phyloP scores from a whole-genome alignment of 768 basidiomycete genomes.

The Kwoniella sp. region DNA sequence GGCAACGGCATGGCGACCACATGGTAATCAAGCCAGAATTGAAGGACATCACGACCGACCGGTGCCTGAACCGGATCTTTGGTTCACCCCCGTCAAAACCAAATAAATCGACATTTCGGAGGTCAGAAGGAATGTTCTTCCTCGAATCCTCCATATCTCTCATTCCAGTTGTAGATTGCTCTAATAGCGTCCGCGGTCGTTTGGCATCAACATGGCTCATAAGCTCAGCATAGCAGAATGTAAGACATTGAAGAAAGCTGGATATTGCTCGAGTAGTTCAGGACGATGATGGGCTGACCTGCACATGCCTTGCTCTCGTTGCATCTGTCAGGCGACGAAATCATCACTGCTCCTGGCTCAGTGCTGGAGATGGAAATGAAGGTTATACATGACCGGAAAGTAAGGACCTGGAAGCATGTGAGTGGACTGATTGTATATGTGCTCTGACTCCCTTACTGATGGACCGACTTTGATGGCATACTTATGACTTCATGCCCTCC shows the following conservation, averaged over 20 bases:
- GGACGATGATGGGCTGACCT: no score
- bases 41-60: no score
- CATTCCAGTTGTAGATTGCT: no score
- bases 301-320: neutral
- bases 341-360: conserved; percentile 45
- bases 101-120: neutral
- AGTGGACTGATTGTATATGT: conserved; percentile 11
- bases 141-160: no score
- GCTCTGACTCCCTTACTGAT: neutral
- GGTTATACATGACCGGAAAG: conserved; percentile 29
- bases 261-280: no score
- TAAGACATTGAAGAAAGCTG: no score
- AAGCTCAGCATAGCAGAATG: conserved; percentile 24
- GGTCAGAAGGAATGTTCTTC: neutral
- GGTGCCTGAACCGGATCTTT: neutral
- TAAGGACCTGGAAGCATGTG: conserved; percentile 49
- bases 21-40: neutral
- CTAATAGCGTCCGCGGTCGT: no score
- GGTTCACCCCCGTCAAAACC: no score
- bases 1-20: no score
- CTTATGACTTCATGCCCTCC: no score
- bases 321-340: conserved; percentile 38
- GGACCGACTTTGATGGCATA: neutral
- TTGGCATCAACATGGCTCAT: neutral
- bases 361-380: conserved; percentile 47